A percentile compares a stretch with the other conserved stretches of the same genome.
Evolutionary conservation across 768 basidiomycete genomes (phyloP).

Genomic region (Pleurotus cornucopiae): DNA sequence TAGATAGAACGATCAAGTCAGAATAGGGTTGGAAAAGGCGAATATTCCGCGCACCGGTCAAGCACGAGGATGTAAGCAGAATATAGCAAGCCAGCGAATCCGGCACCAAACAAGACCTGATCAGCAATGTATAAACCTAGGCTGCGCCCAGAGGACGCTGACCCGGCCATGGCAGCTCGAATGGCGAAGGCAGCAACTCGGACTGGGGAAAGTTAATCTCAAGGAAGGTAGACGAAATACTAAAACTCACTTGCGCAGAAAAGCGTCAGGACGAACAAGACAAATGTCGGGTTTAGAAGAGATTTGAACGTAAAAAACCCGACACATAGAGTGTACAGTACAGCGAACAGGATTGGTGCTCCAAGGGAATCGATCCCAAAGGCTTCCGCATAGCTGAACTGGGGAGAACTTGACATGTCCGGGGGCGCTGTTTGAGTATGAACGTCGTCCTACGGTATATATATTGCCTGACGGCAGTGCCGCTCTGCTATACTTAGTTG

Average conservation of each 20-base stretch:
- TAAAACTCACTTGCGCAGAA: not conserved
- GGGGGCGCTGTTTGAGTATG: too few species aligned
- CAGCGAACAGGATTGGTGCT: not conserved
- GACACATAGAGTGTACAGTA: not conserved
- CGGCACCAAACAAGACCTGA: slow-evolving; percentile 34
- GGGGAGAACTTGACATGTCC: not conserved
- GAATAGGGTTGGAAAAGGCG: not conserved
- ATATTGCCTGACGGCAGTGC: too few species aligned
- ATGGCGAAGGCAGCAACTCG: slow-evolving; percentile 36
- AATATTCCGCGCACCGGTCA: slow-evolving; percentile 28
- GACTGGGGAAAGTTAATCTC: slow-evolving; percentile 20
- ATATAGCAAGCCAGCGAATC: slow-evolving; percentile 40
- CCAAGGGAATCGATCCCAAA: not conserved
- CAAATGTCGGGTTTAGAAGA: not conserved
- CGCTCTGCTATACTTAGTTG: too few species aligned
- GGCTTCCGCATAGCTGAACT: not conserved
- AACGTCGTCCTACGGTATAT: too few species aligned
- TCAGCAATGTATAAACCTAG: slow-evolving; percentile 31
- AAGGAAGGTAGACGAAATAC: not conserved
- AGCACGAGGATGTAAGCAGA: slow-evolving; percentile 36
- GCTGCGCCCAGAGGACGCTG: slow-evolving; percentile 24
- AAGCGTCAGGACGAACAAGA: not conserved
- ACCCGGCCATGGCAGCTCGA: slow-evolving; percentile 30
- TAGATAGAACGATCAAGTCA: not conserved
- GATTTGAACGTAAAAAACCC: not conserved